Percentiles rank a stretch among this genome's conserved stretches.
Conservation (phyloP, 306 rosid genomes). For the Pyrus pyrifolia region DNA sequence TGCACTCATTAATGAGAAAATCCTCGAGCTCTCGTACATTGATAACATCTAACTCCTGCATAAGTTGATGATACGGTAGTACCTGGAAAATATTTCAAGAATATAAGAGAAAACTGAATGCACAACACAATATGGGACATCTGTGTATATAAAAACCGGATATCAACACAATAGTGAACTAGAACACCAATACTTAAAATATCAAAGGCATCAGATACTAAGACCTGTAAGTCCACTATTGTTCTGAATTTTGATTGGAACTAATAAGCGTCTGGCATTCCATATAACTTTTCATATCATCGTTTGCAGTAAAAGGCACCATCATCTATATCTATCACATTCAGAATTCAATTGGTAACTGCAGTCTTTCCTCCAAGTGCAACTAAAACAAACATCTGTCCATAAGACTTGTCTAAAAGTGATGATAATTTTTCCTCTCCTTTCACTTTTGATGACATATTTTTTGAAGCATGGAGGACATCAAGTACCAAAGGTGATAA, state of each 20-base stretch:
- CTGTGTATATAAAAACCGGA: background rate
- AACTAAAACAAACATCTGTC: background rate
- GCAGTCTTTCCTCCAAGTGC: background rate
- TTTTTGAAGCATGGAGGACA: background rate
- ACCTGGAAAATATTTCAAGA: constrained; percentile 39
- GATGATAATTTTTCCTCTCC: background rate
- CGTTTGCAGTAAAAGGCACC: background rate
- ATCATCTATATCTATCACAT: background rate
- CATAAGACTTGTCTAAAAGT: background rate
- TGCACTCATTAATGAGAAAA: constrained; percentile 95
- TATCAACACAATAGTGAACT: background rate
- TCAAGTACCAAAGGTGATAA: background rate
- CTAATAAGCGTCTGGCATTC: background rate
- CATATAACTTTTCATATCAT: background rate
- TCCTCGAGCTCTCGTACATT: constrained; percentile 91
- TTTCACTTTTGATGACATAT: background rate
- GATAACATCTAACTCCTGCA: constrained; percentile 84
- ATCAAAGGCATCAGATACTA: background rate
- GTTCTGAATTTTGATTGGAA: background rate
- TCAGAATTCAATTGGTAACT: background rate
- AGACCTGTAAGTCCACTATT: background rate
- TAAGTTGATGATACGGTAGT: constrained; percentile 75
- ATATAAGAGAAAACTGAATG: background rate
- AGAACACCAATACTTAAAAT: background rate
- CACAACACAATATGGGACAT: background rate